These are phyloP conservation scores for Phytopythium delawarense DNA, from an alignment of 352 stramenopile genomes.

Conservation along the genomic window DNA sequence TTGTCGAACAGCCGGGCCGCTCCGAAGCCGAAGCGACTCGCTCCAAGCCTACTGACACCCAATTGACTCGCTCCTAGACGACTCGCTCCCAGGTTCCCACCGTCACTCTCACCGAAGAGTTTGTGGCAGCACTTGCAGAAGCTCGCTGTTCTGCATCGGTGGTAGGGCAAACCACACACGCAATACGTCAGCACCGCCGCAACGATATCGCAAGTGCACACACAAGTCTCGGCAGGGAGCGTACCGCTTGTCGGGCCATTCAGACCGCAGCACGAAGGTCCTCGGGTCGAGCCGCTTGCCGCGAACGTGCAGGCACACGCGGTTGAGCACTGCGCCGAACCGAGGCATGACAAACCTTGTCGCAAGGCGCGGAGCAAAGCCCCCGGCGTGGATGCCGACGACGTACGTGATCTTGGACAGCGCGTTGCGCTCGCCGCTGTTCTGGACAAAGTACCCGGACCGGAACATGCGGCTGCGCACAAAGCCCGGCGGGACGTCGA, in stretches of 20 bases:
- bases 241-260: slow-evolving; percentile 30
- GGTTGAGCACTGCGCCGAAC: slow-evolving; percentile 31
- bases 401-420: slow-evolving; percentile 34
- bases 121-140: slow-evolving; percentile 41
- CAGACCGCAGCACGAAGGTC: slow-evolving; percentile 24
- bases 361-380: slow-evolving; percentile 23
- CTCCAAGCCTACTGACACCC: neutral
- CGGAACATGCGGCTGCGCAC: slow-evolving; percentile 36
- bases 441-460: slow-evolving; percentile 38
- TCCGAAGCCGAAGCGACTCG: slow-evolving; percentile 10
- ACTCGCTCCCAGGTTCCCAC: neutral
- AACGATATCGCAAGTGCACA: too few relatives aligned
- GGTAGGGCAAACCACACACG: neutral
- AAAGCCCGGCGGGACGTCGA: slow-evolving; percentile 29
- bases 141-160: slow-evolving; percentile 5
- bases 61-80: neutral
- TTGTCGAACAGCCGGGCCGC: slow-evolving; percentile 21
- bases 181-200: neutral
- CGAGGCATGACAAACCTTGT: slow-evolving; percentile 35
- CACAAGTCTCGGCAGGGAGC: neutral
- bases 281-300: slow-evolving; percentile 21
- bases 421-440: slow-evolving; percentile 20
- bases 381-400: slow-evolving; percentile 36
- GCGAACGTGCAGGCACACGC: slow-evolving; percentile 28
- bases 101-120: slow-evolving; percentile 13